These are phyloP conservation scores for Magnaporthiopsis incrustans DNA, from an alignment of 2,329 filamentous ascomycete species.

Conservation along the genomic window DNA sequence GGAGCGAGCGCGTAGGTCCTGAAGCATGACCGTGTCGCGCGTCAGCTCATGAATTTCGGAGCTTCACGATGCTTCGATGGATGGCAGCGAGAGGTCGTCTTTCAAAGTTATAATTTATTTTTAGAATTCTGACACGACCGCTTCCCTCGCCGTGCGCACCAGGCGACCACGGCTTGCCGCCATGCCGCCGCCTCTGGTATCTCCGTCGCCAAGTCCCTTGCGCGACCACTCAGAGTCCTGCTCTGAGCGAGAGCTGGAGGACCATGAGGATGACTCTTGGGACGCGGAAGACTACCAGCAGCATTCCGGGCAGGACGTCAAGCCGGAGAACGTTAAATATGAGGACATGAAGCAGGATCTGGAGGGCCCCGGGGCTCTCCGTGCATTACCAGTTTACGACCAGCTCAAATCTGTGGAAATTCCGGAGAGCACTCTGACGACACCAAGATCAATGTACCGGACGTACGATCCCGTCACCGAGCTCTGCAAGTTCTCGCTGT, in stretches of 20 bases:
- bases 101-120: too few species aligned
- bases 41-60: background rate
- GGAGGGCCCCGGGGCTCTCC: background rate
- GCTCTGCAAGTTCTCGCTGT: background rate
- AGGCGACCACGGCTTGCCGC: background rate
- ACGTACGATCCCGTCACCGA: conserved; percentile 1
- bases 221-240: background rate
- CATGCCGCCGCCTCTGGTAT: background rate
- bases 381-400: background rate
- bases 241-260: background rate
- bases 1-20: background rate
- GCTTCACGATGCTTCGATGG: too few species aligned
- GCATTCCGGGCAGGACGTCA: background rate
- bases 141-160: too few species aligned
- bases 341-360: background rate
- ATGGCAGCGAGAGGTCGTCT: too few species aligned
- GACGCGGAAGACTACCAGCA: background rate
- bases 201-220: background rate
- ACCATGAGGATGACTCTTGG: background rate
- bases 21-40: background rate
- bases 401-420: conserved; percentile 8
- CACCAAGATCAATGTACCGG: conserved; percentile 1
- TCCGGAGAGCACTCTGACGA: background rate
- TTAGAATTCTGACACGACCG: background rate
- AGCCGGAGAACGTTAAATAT: background rate